These are phyloP conservation scores for Luffa acutangula DNA, from an alignment of 306 rosid species.

Conservation along the genomic window DNA sequence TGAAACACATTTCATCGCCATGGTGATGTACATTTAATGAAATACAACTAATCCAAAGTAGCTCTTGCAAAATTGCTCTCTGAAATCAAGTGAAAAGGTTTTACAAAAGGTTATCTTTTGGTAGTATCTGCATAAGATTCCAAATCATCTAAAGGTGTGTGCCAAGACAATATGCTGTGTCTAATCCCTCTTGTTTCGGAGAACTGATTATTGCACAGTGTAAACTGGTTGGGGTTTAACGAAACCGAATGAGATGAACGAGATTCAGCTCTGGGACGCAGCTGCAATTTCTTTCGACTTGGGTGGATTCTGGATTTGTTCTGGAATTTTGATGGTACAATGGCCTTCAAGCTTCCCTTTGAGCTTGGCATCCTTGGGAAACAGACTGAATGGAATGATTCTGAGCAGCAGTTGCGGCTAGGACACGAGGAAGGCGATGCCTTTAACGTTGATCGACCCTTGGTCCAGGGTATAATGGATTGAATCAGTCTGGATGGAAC, in stretches of 20 bases:
- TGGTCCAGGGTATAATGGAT: constrained; percentile 50
- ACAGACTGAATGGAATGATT: constrained; percentile 30
- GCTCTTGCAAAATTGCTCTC: constrained; percentile 3
- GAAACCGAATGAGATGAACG: constrained; percentile 14
- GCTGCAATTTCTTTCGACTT: constrained; percentile 17
- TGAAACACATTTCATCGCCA: neutral
- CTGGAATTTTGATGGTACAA: constrained; percentile 22
- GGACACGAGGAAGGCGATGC: constrained; percentile 9
- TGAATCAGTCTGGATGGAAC: constrained; percentile 54
- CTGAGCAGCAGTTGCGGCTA: constrained; percentile 3
- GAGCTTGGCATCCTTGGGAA: constrained; percentile 31
- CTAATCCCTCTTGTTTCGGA: constrained; percentile 34
- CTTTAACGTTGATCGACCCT: constrained; percentile 20
- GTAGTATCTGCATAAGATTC: constrained; percentile 20
- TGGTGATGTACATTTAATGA: constrained; percentile 1
- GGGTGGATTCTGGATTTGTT: constrained; percentile 25
- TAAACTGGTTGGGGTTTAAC: constrained; percentile 10
- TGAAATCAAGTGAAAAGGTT: neutral
- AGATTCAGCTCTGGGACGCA: constrained; percentile 19
- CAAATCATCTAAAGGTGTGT: constrained; percentile 35
- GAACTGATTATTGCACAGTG: constrained; percentile 23
- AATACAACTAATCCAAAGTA: neutral
- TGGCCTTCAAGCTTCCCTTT: constrained; percentile 36
- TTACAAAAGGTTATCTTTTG: neutral
- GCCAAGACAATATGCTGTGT: constrained; percentile 59